Evolutionary conservation across 2,329 filamentous ascomycete species (phyloP), one percentile per base, ranked within the genome.

Genomic region (Didymella exigua): DNA sequence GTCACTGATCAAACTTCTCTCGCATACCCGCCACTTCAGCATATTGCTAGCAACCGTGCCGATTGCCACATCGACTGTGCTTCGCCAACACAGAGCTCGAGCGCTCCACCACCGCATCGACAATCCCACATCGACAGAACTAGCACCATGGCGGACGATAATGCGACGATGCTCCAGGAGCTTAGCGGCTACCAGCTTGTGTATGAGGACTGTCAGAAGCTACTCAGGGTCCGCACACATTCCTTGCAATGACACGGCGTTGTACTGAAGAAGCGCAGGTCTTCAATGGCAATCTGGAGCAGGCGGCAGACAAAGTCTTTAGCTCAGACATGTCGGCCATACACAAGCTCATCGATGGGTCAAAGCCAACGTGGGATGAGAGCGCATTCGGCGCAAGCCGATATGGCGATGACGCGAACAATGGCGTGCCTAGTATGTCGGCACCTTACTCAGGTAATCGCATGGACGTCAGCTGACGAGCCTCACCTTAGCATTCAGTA

Each of bases 301-400:
- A 60, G 8, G 70, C 70, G 6, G 56, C 59, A 24, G 58, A 63
- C 18, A 70, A 70, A 21, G 64, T 65, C 53, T 69, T 59, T 41
- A 61, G 59, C 16, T 60, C 58, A 11, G 61, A 60, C 18, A 54
- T 55, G 14, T 37, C 58, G 14, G 49, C 56, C 8, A 52, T 70
- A 9, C 58, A 58, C 34, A 59, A 55, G 30, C 62, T 70, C 16
- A 49, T 67, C 52, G 61, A 56, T 40, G 56, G 66, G 26, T 61
- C 62, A 19, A 58, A 61, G 18, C 56, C 61, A n/a, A 58, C 46
- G n/a, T 75, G 70, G 68, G 71, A 75, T 56, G 61, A 65, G 44
- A 68, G 54, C 45, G 67, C 62, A 3, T 74, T 74, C 49, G 54
- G 48, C 26, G 64, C 62, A n/a, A 71, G 68, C 53, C 59, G 68